Evolutionary conservation across 2,329 filamentous ascomycete genomes (phyloP), one percentile per base, ranked within the genome.

Genomic region (Stromatinia cepivora): DNA sequence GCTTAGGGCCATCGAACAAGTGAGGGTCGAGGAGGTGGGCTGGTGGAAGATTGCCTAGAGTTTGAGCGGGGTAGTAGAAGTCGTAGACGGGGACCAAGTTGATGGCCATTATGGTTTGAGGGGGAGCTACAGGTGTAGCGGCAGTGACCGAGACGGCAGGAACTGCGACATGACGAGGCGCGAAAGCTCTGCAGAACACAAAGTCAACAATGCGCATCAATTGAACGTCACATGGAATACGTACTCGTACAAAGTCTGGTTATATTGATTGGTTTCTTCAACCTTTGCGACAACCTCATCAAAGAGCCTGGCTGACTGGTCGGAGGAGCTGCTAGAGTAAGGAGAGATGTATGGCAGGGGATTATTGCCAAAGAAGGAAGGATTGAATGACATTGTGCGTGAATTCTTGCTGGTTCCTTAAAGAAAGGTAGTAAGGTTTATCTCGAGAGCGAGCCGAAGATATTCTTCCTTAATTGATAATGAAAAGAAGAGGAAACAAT

Each of bases 41-140:
- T 22, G 11, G 25, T 17, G 22, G 34, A 42, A 58, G 34, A 11
- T 54, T 34, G 17, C 52, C 28, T 11, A 42, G 28, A 4, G 45
- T 22, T 52, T 52, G 61, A 10, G 45, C 6, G 13, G 61, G 61
- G 46, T 52, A 63, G 45, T 52, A 52, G 22, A 63, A 52, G 17
- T 63, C 45, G 61, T 25, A 63, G 2, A 50, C 10, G 7, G 42
- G 3, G 20, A 25, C 46, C 4, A 63, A 20, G 3, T 15, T 61
- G 25, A 25, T 59, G 53, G 53, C 0, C 6, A 22, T 31, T 17
- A 9, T 9, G 25, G 57, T 6, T 28, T 20, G 15, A 45, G 22
- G 7, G 3, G 57, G 25, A 3, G 57, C n/a, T 20, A 28, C 8
- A 20, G n/a, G n/a, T 45, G 57, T 45, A 59, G 39, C 57, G 39